Evolutionary conservation across 371 early-diverging fungal genomes (phyloP).

Genomic region (Smittium culicis): DNA sequence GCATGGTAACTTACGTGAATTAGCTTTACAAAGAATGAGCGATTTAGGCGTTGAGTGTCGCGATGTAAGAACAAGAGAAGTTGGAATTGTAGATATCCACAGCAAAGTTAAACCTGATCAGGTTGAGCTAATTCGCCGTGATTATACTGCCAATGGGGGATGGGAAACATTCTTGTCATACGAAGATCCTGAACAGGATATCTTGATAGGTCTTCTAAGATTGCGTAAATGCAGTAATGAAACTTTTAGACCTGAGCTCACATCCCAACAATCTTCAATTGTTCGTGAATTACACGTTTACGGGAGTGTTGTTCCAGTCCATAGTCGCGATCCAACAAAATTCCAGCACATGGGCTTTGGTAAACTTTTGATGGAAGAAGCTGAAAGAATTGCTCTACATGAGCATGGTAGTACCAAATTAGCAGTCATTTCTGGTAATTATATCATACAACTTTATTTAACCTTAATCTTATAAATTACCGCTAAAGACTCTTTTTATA

Average conservation of each 20-base stretch:
- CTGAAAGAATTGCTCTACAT: conserved; percentile 96
- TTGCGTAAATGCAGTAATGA: conserved; percentile 84
- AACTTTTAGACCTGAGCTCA: conserved; percentile 91
- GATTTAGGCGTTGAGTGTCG: conserved; percentile 96
- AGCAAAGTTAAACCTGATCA: conserved; percentile 87
- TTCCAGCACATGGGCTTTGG: conserved; percentile 99
- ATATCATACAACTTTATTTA: no score
- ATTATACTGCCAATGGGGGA: conserved; percentile 98
- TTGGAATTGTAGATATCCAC: conserved; percentile 99
- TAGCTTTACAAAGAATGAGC: conserved; percentile 93
- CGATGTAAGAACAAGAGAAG: conserved; percentile 98
- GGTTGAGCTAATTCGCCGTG: conserved; percentile 94
- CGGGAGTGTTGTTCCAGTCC: conserved; percentile 95
- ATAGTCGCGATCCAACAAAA: conserved; percentile 88
- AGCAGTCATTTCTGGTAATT: conserved; percentile 80
- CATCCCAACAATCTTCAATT: conserved; percentile 63
- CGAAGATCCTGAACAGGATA: conserved; percentile 97
- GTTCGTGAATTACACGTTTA: conserved; percentile 99
- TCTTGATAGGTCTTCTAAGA: conserved; percentile 93
- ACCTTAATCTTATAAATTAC: no score
- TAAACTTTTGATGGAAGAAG: conserved; percentile 97
- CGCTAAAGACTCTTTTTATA: no score
- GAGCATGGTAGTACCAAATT: conserved; percentile 96
- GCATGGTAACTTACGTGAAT: conserved; percentile 97
- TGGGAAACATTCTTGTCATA: conserved; percentile 99